Evolutionary conservation across 164 flowering plant genomes (phyloP), one percentile per base, ranked within the genome.

Genomic region (Amborella trichopoda): DNA sequence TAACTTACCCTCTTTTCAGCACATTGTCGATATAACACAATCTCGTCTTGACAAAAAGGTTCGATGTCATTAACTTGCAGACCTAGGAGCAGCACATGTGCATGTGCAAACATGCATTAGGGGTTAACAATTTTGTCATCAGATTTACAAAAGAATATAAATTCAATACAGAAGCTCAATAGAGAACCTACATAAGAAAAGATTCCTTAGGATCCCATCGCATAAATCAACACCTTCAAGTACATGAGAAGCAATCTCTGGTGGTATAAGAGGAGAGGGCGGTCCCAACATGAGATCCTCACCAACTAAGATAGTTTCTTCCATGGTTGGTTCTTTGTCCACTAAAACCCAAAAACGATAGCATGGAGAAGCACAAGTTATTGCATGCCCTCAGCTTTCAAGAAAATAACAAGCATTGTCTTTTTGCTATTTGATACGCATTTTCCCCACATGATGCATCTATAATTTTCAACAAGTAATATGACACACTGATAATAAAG

Each of bases 271-370:
- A 26, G 98, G 98, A 48, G 98, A 91, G 27, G 98, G 95, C 27
- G 96, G 98, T 12, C 98, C 98, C 78, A 60, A 55, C 98, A 91
- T 91, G 41, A 91, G 66, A 68, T 91, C 98, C 54, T 90, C 98
- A 20, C 96, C 96, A 12, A 90, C 98, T 70, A 90, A 60, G 52
- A 90, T 78, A 22, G 94, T 90, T 56, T 86, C 98, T 73, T 86
- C 97, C 91, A 86, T 81, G 1, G 52, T 61, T 49, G 88, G 89
- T 59, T 86, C 75, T 50, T 90, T 68, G 76, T 86, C 98, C 48
- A 83, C 98, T 86, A 59, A 45, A 63, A 20, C 36, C 50, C 10
- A 14, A 37, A 37, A 37, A 37, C n/a, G 36, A n/a, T n/a, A n/a
- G n/a, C n/a, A n/a, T n/a, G n/a, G n/a, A n/a, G n/a, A n/a, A n/a